Conservation (phyloP, 768 basidiomycete genomes). For the Hericium rajendrae region DNA sequence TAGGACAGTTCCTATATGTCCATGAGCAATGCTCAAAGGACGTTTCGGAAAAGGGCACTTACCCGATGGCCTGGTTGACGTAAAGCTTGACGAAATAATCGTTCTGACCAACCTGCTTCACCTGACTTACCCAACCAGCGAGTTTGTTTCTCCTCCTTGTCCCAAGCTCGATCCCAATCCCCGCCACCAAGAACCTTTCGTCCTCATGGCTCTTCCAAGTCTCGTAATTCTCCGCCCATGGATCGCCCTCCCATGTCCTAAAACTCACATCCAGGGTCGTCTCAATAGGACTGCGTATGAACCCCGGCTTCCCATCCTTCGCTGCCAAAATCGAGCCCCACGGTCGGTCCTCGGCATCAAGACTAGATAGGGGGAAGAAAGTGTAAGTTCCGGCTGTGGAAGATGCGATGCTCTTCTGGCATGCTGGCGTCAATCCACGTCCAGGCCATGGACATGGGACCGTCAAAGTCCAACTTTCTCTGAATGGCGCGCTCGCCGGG, state of each 20-base stretch:
- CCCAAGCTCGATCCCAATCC: conserved; percentile 49
- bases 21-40: neutral
- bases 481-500: conserved; percentile 44
- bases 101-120: conserved; percentile 19
- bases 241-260: conserved; percentile 45
- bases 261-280: conserved; percentile 31
- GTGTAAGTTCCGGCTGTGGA: conserved; percentile 23
- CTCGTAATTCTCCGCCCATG: conserved; percentile 29
- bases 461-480: conserved; percentile 33
- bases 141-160: conserved; percentile 57
- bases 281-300: conserved; percentile 28
- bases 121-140: conserved; percentile 34
- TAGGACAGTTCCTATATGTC: conserved; percentile 51
- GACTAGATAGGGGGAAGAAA: conserved; percentile 47
- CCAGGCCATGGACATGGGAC: conserved; percentile 28
- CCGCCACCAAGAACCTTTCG: conserved; percentile 32
- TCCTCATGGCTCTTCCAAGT: conserved; percentile 2
- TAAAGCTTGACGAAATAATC: conserved; percentile 28
- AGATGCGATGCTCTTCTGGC: conserved; percentile 37
- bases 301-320: conserved; percentile 35
- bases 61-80: conserved; percentile 55
- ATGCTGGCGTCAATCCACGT: conserved; percentile 35
- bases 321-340: conserved; percentile 44
- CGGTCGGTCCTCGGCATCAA: conserved; percentile 41
- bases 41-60: conserved; percentile 13